Base-by-base conservation (phyloP, 1,284 basidiomycete species). In the Golubevia sp. region DNA sequence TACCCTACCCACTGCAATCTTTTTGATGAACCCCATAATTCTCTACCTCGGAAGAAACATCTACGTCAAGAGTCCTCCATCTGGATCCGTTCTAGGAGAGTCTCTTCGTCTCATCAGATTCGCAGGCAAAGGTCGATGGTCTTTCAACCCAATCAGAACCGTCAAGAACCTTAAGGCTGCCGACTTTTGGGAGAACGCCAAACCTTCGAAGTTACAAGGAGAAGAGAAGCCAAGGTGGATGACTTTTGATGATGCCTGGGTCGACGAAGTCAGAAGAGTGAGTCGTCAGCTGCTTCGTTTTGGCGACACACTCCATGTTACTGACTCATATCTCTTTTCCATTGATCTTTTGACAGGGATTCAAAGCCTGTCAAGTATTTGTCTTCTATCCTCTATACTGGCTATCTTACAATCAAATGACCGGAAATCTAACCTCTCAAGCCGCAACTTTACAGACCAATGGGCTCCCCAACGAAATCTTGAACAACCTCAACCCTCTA, bases 221-320 rank as follows among this genome's bases (percentile, higher is more conserved):
- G 59, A 66, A 21, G 66, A 77, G 26, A 83, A 83, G 64, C 66
- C 70, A 13, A 56, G 56, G 21, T 83, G 77, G 74, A 82, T 87
- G 70, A 82, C 75, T 55, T 87, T 85, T 77, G 86, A 86, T 72
- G 86, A 86, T 70, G 67, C 74, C 55, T 87, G 86, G 70, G 85
- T 87, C 25, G 85, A 85, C 56, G 86, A 87, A 71, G 79, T 87
- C 61, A 74, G 72, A 13, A n/a, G n/a, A n/a, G n/a, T n/a, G n/a
- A n/a, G n/a, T n/a, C n/a, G n/a, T n/a, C n/a, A n/a, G n/a, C n/a
- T n/a, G n/a, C n/a, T n/a, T n/a, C n/a, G n/a, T n/a, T n/a, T n/a
- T n/a, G n/a, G n/a, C n/a, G n/a, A n/a, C n/a, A n/a, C n/a, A n/a
- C n/a, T n/a, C n/a, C n/a, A n/a, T n/a, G n/a, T n/a, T n/a, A n/a